Conservation (phyloP, 768 basidiomycete species). For the Pholiota microspora region DNA sequence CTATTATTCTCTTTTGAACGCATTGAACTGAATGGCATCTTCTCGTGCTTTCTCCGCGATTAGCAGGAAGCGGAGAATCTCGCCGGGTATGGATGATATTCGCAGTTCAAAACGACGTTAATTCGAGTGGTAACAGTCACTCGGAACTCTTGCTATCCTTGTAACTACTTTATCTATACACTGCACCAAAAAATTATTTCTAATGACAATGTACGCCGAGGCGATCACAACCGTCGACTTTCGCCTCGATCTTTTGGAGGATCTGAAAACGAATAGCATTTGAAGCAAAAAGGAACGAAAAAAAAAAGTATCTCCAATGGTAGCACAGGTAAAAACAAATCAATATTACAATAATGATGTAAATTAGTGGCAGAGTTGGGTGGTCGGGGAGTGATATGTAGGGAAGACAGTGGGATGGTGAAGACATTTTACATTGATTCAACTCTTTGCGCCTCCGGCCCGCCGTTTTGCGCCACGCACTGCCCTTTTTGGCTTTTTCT, state of each 20-base stretch:
- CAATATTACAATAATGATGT: constrained; percentile 16
- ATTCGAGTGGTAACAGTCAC: constrained; percentile 15
- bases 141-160: neutral
- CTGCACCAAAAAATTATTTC: constrained; percentile 14
- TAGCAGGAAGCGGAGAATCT: constrained; percentile 68
- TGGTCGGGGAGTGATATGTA: neutral
- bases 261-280: too few relatives aligned
- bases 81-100: constrained; percentile 66
- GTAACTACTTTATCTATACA: constrained; percentile 19
- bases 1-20: neutral
- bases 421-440: neutral
- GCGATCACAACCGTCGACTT: neutral
- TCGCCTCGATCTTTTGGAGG: too few relatives aligned
- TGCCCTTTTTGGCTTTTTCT: constrained; percentile 46
- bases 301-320: neutral
- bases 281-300: constrained; percentile 3
- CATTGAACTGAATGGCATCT: too few relatives aligned
- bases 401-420: neutral
- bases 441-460: constrained; percentile 29
- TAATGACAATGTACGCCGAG: neutral
- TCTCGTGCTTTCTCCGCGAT: neutral
- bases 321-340: constrained; percentile 10
- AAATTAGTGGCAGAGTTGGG: constrained; percentile 16
- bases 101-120: constrained; percentile 72
- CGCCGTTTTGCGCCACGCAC: constrained; percentile 53